Base-by-base conservation (phyloP, 2,329 filamentous ascomycete species). In the Ambrosiella xylebori region DNA sequence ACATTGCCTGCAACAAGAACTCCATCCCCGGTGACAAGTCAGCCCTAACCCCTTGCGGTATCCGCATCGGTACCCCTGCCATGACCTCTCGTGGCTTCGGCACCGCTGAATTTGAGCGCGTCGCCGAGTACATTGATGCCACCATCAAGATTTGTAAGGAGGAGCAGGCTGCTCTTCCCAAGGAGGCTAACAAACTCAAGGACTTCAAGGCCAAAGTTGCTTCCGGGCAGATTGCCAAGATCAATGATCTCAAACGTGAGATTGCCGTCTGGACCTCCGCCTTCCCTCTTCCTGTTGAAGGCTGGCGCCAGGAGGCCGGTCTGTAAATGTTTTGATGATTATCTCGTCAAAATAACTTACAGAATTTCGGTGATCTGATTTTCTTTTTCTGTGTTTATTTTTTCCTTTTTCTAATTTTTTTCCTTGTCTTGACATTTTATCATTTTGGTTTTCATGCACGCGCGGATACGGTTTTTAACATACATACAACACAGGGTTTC, bases 1-100 rank as follows among this genome's bases (percentile, higher is more conserved):
- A 95, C 78, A 95, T 98, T 71, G 90, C 93, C 62, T 95, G 89
- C 81, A 98, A 98, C 84, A 98, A 98, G 84, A 98, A 98, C 82
- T 85, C 88, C 61, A 93, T 95, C 61, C 93, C 93, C 45, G 93
- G 93, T 63, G 93, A 98, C 79, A 96, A 95, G 79, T 95, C 88
- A 60, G 93, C 93, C 54, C 81, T 98, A 64, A 95, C 88, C 63
- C 93, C 93, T 57, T 88, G 84, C 68, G 93, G 93, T 76, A 84
- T 98, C 71, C 88, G 93, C 65, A 95, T 98, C 66, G 93, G 93
- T 68, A 93, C 90, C 51, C 93, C 93, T 53, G 93, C 93, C 71
- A 98, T 98, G 93, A 95, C 90, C 60, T 89, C 82, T 66, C 86
- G 93, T 74, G 93, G 93, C 63, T 95, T 98, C 74, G 85, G 88